phyloP scores from a whole-genome alignment of 805 yeast genomes.

The Metschnikowia henanensis region DNA sequence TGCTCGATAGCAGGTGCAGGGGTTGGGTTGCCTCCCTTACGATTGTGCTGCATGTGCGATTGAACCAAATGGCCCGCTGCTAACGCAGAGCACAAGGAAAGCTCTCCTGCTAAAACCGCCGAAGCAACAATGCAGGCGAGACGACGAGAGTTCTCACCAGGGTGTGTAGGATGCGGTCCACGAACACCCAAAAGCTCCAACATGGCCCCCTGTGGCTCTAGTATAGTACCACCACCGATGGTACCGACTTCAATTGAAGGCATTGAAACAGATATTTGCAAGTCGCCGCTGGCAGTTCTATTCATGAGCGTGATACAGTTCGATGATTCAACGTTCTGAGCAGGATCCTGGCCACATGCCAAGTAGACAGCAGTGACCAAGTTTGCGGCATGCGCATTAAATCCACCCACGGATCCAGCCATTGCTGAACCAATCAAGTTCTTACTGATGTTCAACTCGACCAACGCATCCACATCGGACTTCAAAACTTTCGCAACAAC shows the following conservation, averaged over 20 bases:
- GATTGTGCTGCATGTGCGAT: slow-evolving; percentile 95
- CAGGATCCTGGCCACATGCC: slow-evolving; percentile 99
- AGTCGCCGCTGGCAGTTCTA: slow-evolving; percentile 60
- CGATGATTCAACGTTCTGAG: slow-evolving; percentile 96
- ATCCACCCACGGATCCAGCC: slow-evolving; percentile 99
- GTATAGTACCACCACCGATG: slow-evolving; percentile 97
- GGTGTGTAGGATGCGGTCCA: slow-evolving; percentile 92
- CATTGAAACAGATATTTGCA: slow-evolving; percentile 96
- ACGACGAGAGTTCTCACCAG: slow-evolving; percentile 94
- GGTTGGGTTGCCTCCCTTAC: slow-evolving; percentile 53
- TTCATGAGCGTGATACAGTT: slow-evolving; percentile 97
- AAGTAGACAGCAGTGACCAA: slow-evolving; percentile 90
- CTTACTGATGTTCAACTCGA: slow-evolving; percentile 84
- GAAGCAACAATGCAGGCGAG: slow-evolving; percentile 91
- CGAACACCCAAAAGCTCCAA: slow-evolving; percentile 89
- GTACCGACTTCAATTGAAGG: slow-evolving; percentile 99
- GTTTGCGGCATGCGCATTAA: slow-evolving; percentile 98
- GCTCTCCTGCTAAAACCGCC: slow-evolving; percentile 94
- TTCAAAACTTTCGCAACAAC: slow-evolving; percentile 82
- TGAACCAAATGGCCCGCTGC: slow-evolving; percentile 99
- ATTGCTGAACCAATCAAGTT: slow-evolving; percentile 95
- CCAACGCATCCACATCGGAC: slow-evolving; percentile 89
- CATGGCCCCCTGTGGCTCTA: slow-evolving; percentile 97
- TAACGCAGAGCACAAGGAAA: slow-evolving; percentile 91
- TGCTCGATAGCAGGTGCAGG: slow-evolving; percentile 24